Evolutionary conservation across 192 early-diverging fungal species (phyloP).

Genomic region (Entomortierella lignicola): DNA sequence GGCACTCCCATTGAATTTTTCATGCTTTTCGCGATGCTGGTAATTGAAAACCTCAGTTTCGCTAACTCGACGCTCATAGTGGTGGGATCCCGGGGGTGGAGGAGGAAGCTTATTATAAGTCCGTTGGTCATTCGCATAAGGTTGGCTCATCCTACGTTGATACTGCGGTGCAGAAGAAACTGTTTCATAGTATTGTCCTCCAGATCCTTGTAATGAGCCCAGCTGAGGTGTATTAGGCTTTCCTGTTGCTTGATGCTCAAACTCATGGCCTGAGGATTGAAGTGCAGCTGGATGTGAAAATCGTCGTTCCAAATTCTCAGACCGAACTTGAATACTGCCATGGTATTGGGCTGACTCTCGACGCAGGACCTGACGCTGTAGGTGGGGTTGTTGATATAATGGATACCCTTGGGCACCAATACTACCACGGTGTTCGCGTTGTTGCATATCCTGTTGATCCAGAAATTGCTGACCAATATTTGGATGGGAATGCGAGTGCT

Average conservation of each 20-base stretch:
- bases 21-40: slow-evolving; percentile 26
- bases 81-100: slow-evolving; percentile 11
- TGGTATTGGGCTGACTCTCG: slow-evolving; percentile 24
- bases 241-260: no score
- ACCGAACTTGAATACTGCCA: background rate
- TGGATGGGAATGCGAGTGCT: slow-evolving; percentile 36
- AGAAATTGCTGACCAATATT: slow-evolving; percentile 32
- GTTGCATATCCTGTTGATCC: slow-evolving; percentile 29
- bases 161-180: slow-evolving; percentile 7
- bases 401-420: slow-evolving; percentile 7
- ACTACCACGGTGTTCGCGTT: slow-evolving; percentile 11
- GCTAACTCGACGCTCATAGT: slow-evolving; percentile 23
- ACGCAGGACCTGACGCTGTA: slow-evolving; percentile 19
- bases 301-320: slow-evolving; percentile 17
- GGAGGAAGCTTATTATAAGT: slow-evolving; percentile 11
- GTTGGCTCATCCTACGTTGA: slow-evolving; percentile 44
- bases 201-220: background rate
- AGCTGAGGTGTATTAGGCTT: slow-evolving; percentile 18
- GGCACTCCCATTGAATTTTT: slow-evolving; percentile 6
- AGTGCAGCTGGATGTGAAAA: slow-evolving; percentile 26
- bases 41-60: slow-evolving; percentile 16
- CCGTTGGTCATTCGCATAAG: slow-evolving; percentile 17
- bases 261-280: slow-evolving; percentile 4
- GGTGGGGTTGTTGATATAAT: slow-evolving; percentile 15
- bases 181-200: slow-evolving; percentile 14